Evolutionary conservation across 805 yeast genomes (phyloP), one percentile per base, ranked within the genome.

Genomic region (Starmerella cellae): DNA sequence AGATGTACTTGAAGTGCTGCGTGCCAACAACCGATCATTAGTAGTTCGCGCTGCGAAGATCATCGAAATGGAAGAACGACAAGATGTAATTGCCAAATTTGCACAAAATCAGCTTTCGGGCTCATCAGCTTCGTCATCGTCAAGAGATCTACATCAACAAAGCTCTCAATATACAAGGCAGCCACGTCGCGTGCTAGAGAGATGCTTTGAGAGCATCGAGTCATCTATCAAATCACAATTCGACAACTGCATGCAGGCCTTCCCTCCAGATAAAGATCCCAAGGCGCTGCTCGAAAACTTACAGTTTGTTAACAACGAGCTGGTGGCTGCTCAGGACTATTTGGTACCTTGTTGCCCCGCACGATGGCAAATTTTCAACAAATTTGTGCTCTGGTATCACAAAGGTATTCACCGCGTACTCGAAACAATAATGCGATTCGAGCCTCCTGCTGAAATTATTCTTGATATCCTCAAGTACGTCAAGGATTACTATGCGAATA

Each of bases 221-320:
- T 69, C 68, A 38, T 70, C 82, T 5, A 70, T 87, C 11, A 65
- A 62, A 22, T 81, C 76, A 18, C 78, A 79, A 32, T 85, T 85
- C 62, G 65, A 69, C 28, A 73, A 77, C 45, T 76, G 85, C 63
- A 70, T 66, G 53, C 73, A 69, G 45, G 69, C 69, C 44, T 77
- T 68, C 55, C 63, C 61, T 21, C 73, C 69, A 3, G 55, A 53
- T 17, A 67, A 62, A 18, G 64, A 56, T 35, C 68, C 69, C 30
- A 74, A 77, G 60, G 68, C 67, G 16, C 75, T 84, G 1, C 67
- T 82, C 44, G 78, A 79, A 31, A 75, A 81, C 50, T 62, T 87
- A 42, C 78, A 76, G 44, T 88, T 95, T 87, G 71, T 85, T 17
- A 83, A 79, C 58, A 78, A 79, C 50, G 96, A 88, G 54, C 62